Conservation (phyloP, 176 grass and related monocot species). For the Raddia distichophylla region DNA sequence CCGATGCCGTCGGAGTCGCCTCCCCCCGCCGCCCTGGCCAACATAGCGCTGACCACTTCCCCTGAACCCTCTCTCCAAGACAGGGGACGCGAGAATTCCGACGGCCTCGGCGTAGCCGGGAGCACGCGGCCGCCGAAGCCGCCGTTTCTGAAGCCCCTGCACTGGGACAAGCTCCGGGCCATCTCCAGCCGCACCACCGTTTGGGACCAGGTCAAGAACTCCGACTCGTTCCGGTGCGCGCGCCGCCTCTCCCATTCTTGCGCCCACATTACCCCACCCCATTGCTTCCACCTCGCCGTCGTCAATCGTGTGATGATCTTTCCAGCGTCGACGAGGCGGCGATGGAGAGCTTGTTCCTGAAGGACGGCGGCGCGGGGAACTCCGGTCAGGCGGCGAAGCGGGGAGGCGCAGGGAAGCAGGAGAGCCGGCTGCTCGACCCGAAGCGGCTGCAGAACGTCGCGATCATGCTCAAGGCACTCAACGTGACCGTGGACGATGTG, state of each 20-base stretch:
- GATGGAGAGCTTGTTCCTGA: conserved; percentile 70
- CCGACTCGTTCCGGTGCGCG: conserved; percentile 55
- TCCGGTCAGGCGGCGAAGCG: conserved; percentile 25
- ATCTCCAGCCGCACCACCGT: conserved; percentile 59
- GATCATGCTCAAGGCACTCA: conserved; percentile 70
- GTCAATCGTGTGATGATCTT: neutral
- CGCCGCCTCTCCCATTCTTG: neutral
- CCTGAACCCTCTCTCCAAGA: conserved; percentile 37
- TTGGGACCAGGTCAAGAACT: conserved; percentile 67
- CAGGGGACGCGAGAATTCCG: conserved; percentile 34
- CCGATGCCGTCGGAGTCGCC: conserved; percentile 52
- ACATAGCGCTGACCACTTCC: conserved; percentile 34
- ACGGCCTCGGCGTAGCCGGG: conserved; percentile 1
- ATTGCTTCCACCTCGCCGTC: neutral
- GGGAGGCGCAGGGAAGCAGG: conserved; percentile 38
- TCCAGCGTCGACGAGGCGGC: conserved; percentile 73
- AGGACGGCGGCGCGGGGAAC: conserved; percentile 21
- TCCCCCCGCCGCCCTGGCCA: conserved; percentile 36
- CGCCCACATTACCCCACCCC: neutral
- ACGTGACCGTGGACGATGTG: conserved; percentile 59
- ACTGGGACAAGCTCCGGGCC: conserved; percentile 69
- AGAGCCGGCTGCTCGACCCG: conserved; percentile 64
- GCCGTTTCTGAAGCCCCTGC: conserved; percentile 56
- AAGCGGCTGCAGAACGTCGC: conserved; percentile 82
- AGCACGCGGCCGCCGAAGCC: conserved; percentile 40